Evolutionary conservation across 2,329 filamentous ascomycete species (phyloP).

Genomic region (Parastagonospora avenae): DNA sequence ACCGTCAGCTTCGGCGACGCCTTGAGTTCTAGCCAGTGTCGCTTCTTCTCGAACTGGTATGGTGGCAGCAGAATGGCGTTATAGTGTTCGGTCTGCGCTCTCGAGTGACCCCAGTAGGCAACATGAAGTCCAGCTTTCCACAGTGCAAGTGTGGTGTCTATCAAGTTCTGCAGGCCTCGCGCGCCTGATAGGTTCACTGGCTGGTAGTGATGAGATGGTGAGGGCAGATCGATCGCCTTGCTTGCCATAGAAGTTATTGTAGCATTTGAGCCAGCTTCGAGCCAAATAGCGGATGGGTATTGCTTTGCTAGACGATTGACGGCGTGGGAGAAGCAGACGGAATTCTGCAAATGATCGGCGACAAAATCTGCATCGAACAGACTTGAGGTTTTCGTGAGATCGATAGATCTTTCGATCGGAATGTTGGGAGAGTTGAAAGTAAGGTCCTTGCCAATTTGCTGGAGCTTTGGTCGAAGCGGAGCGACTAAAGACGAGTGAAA

Average conservation of each 20-base stretch:
- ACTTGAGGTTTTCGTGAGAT: not conserved
- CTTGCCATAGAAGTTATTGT: slow-evolving; percentile 36
- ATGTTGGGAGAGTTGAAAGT: slow-evolving; percentile 41
- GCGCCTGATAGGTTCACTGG: slow-evolving; percentile 4
- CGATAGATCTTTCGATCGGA: slow-evolving; percentile 28
- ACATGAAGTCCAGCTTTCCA: slow-evolving; percentile 49
- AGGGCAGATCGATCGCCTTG: slow-evolving; percentile 22
- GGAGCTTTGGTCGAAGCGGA: slow-evolving; percentile 21
- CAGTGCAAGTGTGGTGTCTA: slow-evolving; percentile 36
- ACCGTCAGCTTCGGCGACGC: no score
- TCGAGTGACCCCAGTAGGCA: slow-evolving; percentile 49
- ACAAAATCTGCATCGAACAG: slow-evolving; percentile 4
- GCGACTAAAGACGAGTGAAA: slow-evolving; percentile 36
- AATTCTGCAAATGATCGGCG: slow-evolving; percentile 49
- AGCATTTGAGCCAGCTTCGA: slow-evolving; percentile 29
- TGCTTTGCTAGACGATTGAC: slow-evolving; percentile 46
- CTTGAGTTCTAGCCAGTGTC: slow-evolving; percentile 26
- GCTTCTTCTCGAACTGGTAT: slow-evolving; percentile 31
- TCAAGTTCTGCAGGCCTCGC: slow-evolving; percentile 16
- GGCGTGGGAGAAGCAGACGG: slow-evolving; percentile 55
- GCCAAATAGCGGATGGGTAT: slow-evolving; percentile 22
- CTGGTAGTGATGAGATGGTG: slow-evolving; percentile 9
- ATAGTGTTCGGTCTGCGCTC: slow-evolving; percentile 31
- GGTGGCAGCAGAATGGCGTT: slow-evolving; percentile 42
- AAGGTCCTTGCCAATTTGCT: slow-evolving; percentile 25